Evolutionary conservation across 164 flowering plant genomes (phyloP).

Genomic region (Kalanchoe fedtschenkoi): DNA sequence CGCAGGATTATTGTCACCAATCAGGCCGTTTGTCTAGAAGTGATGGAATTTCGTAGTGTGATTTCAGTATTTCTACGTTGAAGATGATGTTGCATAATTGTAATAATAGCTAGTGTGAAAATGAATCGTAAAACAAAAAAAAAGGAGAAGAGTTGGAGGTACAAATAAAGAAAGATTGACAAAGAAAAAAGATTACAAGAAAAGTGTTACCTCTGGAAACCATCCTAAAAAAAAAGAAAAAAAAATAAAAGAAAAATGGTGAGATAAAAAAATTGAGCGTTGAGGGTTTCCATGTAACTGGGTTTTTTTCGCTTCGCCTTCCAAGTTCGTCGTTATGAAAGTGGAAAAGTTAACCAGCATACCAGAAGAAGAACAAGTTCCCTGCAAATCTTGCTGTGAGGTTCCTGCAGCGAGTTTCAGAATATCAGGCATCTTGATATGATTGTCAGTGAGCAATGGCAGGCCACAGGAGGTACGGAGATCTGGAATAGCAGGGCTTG

Average conservation of each 20-base stretch:
- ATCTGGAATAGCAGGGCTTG: neutral
- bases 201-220: neutral
- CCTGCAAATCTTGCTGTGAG: neutral
- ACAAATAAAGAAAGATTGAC: constrained; percentile 6
- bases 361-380: too few species aligned
- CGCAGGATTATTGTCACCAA: constrained; percentile 25
- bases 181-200: constrained; percentile 1
- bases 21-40: constrained; percentile 16
- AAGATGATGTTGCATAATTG: neutral
- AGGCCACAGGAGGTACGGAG: neutral
- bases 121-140: neutral
- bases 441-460: neutral
- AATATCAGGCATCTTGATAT: neutral
- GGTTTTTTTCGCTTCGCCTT: neutral
- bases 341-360: neutral
- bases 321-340: neutral
- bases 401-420: neutral
- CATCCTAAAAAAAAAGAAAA: neutral
- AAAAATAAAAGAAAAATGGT: constrained; percentile 4
- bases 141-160: constrained; percentile 1
- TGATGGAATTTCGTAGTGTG: constrained; percentile 11
- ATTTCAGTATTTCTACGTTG: too few species aligned
- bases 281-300: neutral
- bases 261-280: neutral
- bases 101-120: neutral